phyloP scores from a whole-genome alignment of 139 green algal species.

The Micractinium conductrix region DNA sequence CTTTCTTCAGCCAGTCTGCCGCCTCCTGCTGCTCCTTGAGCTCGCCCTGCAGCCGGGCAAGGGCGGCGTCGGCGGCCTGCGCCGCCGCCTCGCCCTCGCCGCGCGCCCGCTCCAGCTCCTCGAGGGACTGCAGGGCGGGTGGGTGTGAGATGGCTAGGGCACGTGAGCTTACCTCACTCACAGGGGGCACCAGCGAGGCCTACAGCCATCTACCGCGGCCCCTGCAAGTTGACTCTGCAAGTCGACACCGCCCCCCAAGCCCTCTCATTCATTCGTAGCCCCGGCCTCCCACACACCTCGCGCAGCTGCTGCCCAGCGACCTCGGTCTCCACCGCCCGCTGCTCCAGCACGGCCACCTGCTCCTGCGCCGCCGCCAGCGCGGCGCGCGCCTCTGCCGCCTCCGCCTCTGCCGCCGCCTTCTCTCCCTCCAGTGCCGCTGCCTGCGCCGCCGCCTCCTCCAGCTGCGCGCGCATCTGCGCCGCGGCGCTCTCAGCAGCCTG shows the following conservation, averaged over 20 bases:
- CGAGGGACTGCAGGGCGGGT: not conserved
- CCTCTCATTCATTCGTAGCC: too few relatives aligned
- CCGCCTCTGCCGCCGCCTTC: not conserved
- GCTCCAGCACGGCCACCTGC: not conserved
- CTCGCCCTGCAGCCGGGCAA: not conserved
- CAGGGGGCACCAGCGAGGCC: too few relatives aligned
- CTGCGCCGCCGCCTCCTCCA: slow-evolving; percentile 1
- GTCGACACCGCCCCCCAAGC: too few relatives aligned
- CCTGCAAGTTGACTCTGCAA: too few relatives aligned
- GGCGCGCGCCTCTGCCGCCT: not conserved
- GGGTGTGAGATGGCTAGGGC: too few relatives aligned
- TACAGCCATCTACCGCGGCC: too few relatives aligned
- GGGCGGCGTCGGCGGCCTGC: not conserved
- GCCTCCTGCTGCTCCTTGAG: not conserved
- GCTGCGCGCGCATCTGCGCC: not conserved
- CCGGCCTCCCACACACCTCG: slow-evolving; percentile 17
- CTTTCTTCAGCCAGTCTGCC: not conserved
- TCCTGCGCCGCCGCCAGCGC: slow-evolving; percentile 1
- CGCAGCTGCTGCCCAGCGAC: not conserved
- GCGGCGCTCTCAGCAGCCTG: not conserved
- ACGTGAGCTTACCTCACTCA: too few relatives aligned
- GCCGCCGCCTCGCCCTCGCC: not conserved
- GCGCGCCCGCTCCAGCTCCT: not conserved
- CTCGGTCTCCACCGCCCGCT: not conserved
- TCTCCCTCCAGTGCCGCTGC: not conserved